Percentiles rank a stretch among this genome's conserved stretches.
Conservation (phyloP, 768 basidiomycete genomes). For the Boletus coccyginus region DNA sequence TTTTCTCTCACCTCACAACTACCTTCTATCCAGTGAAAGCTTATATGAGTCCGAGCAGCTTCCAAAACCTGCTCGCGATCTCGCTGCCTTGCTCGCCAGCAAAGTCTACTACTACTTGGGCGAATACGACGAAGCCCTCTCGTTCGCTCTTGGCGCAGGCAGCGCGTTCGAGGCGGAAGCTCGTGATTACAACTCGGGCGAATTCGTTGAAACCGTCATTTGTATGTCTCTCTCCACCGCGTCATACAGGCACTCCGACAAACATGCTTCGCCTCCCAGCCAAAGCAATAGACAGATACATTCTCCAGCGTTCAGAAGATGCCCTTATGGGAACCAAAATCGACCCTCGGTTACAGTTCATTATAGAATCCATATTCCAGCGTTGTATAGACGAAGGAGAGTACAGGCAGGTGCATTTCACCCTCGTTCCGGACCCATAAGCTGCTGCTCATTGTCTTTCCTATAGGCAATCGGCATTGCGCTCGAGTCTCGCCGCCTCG, state of each 20-base stretch:
- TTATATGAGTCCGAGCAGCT: conserved; percentile 84
- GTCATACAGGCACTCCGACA: background rate
- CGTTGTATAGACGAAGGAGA: conserved; percentile 87
- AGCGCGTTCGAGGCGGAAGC: conserved; percentile 78
- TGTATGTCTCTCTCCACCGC: conserved; percentile 56
- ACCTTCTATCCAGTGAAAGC: conserved; percentile 60
- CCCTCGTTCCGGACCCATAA: background rate
- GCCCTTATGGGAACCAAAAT: conserved; percentile 52
- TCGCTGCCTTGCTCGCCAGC: conserved; percentile 91
- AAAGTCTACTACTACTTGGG: conserved; percentile 98
- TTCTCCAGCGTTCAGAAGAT: conserved; percentile 63
- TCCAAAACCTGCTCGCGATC: conserved; percentile 67
- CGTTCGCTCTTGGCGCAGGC: conserved; percentile 91
- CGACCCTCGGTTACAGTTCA: conserved; percentile 74
- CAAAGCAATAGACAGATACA: conserved; percentile 94
- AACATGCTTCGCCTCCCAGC: conserved; percentile 45
- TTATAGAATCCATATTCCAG: conserved; percentile 87
- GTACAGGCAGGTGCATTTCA: conserved; percentile 71
- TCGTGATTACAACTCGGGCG: conserved; percentile 60
- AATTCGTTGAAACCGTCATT: conserved; percentile 93
- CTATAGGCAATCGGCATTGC: conserved; percentile 90
- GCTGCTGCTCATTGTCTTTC: conserved; percentile 8
- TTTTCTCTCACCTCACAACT: conserved; percentile 9
- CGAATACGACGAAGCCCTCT: conserved; percentile 92
- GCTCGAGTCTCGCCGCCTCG: conserved; percentile 84